A percentile compares a stretch with the other conserved stretches of the same genome.
These are phyloP conservation scores for Sequoia sempervirens DNA, from an alignment of 75 land plant genomes.

Conservation along the genomic window DNA sequence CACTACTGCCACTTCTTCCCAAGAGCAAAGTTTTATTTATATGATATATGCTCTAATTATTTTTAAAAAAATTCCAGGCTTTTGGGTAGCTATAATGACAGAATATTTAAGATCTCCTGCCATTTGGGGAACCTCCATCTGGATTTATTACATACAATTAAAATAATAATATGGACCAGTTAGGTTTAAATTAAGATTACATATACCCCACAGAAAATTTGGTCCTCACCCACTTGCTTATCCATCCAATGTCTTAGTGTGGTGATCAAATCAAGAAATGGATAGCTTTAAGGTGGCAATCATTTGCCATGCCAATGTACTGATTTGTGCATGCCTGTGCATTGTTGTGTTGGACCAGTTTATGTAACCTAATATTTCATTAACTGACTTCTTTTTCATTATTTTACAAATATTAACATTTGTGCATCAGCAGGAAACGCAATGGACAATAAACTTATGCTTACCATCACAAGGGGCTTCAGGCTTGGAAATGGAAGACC, in stretches of 20 bases:
- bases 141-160: too few species aligned
- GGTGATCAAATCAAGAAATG: not conserved
- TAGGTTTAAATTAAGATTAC: too few species aligned
- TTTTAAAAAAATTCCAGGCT: too few species aligned
- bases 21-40: not conserved
- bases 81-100: too few species aligned
- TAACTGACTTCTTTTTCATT: not conserved
- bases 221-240: not conserved
- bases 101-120: too few species aligned
- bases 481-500: slow-evolving; percentile 50
- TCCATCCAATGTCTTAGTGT: not conserved
- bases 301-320: not conserved
- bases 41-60: too few species aligned
- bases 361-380: not conserved
- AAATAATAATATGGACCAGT: too few species aligned
- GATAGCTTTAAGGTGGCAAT: not conserved
- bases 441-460: slow-evolving; percentile 9
- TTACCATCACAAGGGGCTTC: slow-evolving; percentile 8
- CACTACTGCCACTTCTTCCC: not conserved
- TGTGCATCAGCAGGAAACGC: not conserved
- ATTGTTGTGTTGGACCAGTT: not conserved
- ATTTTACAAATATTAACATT: not conserved
- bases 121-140: too few species aligned
- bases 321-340: not conserved
- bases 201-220: not conserved